A percentile compares a stretch with the other conserved stretches of the same genome.
Conservation (phyloP, 23 red algal species). For the Gracilaria domingensis region DNA sequence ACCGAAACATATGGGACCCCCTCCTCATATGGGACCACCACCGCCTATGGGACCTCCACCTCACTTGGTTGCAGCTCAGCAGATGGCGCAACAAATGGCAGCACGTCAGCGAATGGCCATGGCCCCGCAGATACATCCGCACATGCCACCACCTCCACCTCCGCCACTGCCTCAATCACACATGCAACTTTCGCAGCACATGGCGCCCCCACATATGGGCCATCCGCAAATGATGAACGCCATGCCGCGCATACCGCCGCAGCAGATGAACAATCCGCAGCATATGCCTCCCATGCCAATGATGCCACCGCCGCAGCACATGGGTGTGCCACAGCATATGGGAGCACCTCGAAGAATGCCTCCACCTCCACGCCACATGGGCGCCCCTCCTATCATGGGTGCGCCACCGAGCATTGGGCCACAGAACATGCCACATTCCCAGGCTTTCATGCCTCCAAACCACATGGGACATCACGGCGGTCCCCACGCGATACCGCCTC, state of each 20-base stretch:
- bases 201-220: constrained; percentile 19
- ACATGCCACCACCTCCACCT: constrained; percentile 29
- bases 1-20: constrained; percentile 18
- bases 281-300: constrained; percentile 37
- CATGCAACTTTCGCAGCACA: background rate
- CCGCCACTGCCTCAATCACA: constrained; percentile 31
- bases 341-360: constrained; percentile 28
- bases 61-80: constrained; percentile 17
- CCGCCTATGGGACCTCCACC: constrained; percentile 18
- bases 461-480: constrained; percentile 18
- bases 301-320: constrained; percentile 28
- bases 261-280: constrained; percentile 13
- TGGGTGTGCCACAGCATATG: constrained; percentile 43
- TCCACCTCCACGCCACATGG: constrained; percentile 26
- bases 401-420: background rate
- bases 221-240: constrained; percentile 37
- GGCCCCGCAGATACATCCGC: constrained; percentile 36
- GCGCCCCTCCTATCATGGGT: constrained; percentile 1
- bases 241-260: constrained; percentile 1
- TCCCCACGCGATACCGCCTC: background rate
- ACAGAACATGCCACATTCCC: constrained; percentile 22
- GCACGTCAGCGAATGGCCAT: constrained; percentile 27
- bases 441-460: constrained; percentile 13
- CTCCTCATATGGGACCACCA: constrained; percentile 15
- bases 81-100: constrained; percentile 37